Percentiles rank a stretch among this genome's conserved stretches.
Conservation (phyloP, 163 green algal genomes). For the Prototheca wickerhamii region DNA sequence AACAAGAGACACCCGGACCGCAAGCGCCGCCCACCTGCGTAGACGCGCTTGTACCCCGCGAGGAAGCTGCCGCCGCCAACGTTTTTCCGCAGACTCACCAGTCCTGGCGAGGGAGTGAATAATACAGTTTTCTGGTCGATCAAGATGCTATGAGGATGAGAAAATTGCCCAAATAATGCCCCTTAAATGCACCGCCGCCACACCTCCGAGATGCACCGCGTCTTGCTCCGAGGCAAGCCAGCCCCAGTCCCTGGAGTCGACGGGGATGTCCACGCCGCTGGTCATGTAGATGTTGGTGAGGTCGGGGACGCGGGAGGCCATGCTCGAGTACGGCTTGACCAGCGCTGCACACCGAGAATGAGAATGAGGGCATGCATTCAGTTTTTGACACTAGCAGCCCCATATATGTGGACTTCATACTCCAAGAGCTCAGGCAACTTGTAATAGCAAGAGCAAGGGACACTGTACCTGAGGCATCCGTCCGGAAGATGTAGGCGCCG, state of each 20-base stretch:
- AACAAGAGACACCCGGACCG: background rate
- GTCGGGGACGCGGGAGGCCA: constrained; percentile 26
- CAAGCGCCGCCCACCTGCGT: background rate
- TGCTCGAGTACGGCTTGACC: constrained; percentile 26
- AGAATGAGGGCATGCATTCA: background rate
- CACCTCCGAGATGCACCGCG: constrained; percentile 27
- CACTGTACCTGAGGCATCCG: constrained; percentile 25
- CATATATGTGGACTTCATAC: background rate
- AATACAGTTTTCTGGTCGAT: background rate
- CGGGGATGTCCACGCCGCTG: constrained; percentile 23
- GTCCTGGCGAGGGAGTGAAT: constrained; percentile 23
- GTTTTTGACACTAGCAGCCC: background rate
- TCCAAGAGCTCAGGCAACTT: background rate
- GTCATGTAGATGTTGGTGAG: constrained; percentile 26
- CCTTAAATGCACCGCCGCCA: background rate
- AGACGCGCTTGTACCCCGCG: constrained; percentile 43
- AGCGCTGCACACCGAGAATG: constrained; percentile 13
- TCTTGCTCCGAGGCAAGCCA: constrained; percentile 18
- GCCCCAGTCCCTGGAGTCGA: constrained; percentile 27
- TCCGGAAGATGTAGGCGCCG: constrained; percentile 49
- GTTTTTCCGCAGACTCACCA: constrained; percentile 38
- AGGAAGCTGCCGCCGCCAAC: constrained; percentile 41
- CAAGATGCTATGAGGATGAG: too few relatives aligned
- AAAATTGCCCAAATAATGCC: background rate
- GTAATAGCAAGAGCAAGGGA: background rate